These are phyloP conservation scores for Xanthoconium separans DNA, from an alignment of 1,284 basidiomycete species.

Conservation along the genomic window DNA sequence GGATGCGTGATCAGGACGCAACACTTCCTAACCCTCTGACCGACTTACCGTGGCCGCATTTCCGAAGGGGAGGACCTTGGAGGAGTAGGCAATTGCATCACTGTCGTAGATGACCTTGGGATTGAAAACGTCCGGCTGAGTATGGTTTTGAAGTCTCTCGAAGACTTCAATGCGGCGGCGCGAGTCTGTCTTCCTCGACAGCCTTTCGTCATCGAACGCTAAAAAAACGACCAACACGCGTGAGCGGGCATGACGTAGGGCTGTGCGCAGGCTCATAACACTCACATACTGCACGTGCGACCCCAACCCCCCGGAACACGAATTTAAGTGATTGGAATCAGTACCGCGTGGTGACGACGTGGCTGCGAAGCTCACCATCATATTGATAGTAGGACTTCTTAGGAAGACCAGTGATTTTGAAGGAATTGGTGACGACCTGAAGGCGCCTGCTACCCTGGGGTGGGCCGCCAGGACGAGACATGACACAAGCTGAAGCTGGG, in stretches of 20 bases:
- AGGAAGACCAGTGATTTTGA: not conserved
- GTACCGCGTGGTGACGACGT: constrained; percentile 1
- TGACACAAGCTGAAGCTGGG: constrained; percentile 7
- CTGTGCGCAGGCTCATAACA: constrained; percentile 4
- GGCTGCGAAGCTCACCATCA: not conserved
- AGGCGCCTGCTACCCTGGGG: not conserved
- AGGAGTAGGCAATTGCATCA: constrained; percentile 38
- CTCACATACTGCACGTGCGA: constrained; percentile 26
- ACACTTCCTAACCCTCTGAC: not conserved
- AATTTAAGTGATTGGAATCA: constrained; percentile 3
- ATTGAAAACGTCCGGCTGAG: constrained; percentile 25
- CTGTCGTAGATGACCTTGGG: constrained; percentile 40
- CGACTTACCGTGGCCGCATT: constrained; percentile 17
- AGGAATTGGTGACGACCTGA: not conserved
- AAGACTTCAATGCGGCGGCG: constrained; percentile 34
- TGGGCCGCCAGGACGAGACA: constrained; percentile 17
- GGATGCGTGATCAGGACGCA: not conserved
- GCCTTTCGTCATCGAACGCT: constrained; percentile 22
- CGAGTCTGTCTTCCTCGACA: not conserved
- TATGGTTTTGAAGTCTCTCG: constrained; percentile 34
- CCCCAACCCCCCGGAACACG: not conserved
- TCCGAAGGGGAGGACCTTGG: constrained; percentile 29
- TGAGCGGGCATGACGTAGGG: constrained; percentile 10
- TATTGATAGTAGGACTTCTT: not conserved
- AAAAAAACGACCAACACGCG: not conserved